Base-by-base conservation (phyloP, 768 basidiomycete species). In the Pleurotus djamor region DNA sequence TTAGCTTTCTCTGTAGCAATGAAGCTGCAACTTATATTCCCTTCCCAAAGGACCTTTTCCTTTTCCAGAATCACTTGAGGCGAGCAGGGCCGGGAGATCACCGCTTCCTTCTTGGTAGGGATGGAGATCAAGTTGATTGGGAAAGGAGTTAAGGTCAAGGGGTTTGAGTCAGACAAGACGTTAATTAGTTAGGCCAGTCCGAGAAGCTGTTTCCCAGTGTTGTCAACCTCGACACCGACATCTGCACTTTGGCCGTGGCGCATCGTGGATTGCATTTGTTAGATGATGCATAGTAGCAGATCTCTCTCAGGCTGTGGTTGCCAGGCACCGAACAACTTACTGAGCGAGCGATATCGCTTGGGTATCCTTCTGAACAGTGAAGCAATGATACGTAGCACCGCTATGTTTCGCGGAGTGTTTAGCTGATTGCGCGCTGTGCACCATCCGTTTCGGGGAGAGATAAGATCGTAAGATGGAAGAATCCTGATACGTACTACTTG, bases 101-200 rank as follows among this genome's bases (percentile, higher is more conserved):
- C 54, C 28, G 37, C 41, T 47, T 47, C 45, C 14, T 12, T 10
- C n/a, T 47, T 14, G n/a, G 38, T n/a, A 41, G 51, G 51, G 16
- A 37, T 32, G 54, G 54, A 56, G 54, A 56, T 56, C 54, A 56
- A 56, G 54, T 9, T 43, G 54, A 56, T 7, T 41, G 38, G 41
- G 37, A 35, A 41, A 56, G 54, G 54, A 43, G 36, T 44, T 17
- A 56, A 33, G 35, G 9, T 34, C 32, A 13, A 36, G 34, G 32
- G 49, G 41, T 28, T 28, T 28, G n/a, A n/a, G 41, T n/a, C 13
- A 12, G 45, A 47, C 45, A 47, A 12, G 45, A 12, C 9, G 17
- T 17, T 12, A 47, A 47, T 16, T 12, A 47, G 14, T 47, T 47
- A 17, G 45, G 13, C 45, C 45, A 47, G 45, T 17, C 16, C 45